These are phyloP conservation scores for Austroboletus novae-zelandiae DNA, from an alignment of 1,284 basidiomycete genomes.

Conservation along the genomic window DNA sequence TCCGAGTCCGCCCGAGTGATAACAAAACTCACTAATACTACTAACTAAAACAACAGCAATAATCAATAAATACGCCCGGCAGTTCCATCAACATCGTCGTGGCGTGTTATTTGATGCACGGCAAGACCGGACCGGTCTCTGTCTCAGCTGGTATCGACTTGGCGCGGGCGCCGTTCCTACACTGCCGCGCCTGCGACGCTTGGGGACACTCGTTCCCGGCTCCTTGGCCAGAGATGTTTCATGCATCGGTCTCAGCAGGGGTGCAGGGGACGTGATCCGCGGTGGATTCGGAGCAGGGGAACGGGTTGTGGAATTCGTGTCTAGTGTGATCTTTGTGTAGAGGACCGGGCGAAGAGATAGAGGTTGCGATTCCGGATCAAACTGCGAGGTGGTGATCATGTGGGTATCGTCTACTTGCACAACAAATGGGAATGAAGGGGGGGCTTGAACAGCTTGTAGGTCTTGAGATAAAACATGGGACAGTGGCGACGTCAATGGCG, in stretches of 20 bases:
- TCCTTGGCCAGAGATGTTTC: slow-evolving; percentile 14
- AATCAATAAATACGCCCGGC: slow-evolving; percentile 27
- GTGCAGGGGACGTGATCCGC: slow-evolving; percentile 8
- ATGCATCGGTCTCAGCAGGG: slow-evolving; percentile 6
- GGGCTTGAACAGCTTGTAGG: slow-evolving; percentile 46
- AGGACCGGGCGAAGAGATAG: slow-evolving; percentile 31
- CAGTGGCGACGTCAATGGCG: slow-evolving; percentile 26
- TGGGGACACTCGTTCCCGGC: slow-evolving; percentile 4
- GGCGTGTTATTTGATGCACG: slow-evolving; percentile 6
- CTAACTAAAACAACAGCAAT: slow-evolving; percentile 29
- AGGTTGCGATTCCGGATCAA: slow-evolving; percentile 36
- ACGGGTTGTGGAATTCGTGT: slow-evolving; percentile 16
- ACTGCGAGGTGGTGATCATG: slow-evolving; percentile 37
- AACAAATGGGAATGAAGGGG: slow-evolving; percentile 52
- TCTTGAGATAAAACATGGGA: slow-evolving; percentile 40
- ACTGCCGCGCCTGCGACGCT: slow-evolving; percentile 11
- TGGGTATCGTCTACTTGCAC: slow-evolving; percentile 38
- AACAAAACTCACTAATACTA: not conserved
- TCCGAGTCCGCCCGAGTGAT: slow-evolving; percentile 8
- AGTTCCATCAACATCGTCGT: not conserved
- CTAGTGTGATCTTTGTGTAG: slow-evolving; percentile 37
- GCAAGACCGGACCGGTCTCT: slow-evolving; percentile 23
- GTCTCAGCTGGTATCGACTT: slow-evolving; percentile 30
- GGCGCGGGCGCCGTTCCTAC: slow-evolving; percentile 9
- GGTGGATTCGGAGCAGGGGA: slow-evolving; percentile 8